Conservation (phyloP, 2,329 filamentous ascomycete genomes). For the Botrytis fabae region DNA sequence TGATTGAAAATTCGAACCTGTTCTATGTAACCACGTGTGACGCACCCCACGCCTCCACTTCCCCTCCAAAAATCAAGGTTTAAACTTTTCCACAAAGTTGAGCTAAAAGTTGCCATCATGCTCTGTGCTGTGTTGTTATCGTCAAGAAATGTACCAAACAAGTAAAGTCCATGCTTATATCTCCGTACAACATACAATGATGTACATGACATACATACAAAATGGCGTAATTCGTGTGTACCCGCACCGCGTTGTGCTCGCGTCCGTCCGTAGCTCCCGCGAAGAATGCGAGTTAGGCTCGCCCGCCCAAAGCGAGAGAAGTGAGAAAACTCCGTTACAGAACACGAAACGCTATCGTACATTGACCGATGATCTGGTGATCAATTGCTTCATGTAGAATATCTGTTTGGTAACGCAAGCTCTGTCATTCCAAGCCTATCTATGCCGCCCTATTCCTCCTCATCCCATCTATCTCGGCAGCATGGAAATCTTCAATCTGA, state of each 20-base stretch:
- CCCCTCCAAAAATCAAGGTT: neutral
- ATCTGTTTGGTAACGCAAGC: neutral
- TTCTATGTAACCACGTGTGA: neutral
- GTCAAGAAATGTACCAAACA: neutral
- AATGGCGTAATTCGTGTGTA: neutral
- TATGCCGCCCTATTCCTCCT: neutral
- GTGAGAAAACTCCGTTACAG: neutral
- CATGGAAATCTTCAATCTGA: neutral
- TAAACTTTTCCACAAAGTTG: too few relatives aligned
- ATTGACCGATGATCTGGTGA: conserved; percentile 14
- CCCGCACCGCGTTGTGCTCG: neutral
- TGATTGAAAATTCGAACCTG: neutral
- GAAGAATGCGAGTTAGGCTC: neutral
- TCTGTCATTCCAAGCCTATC: neutral
- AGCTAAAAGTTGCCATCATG: neutral
- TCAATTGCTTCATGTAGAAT: neutral
- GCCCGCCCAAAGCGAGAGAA: neutral
- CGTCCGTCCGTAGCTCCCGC: neutral
- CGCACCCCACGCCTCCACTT: neutral
- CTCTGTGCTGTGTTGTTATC: neutral
- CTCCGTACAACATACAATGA: neutral
- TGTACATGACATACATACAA: neutral
- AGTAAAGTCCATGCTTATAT: neutral
- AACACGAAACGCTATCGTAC: neutral
- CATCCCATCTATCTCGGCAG: neutral